Conservation (phyloP, 2,329 filamentous ascomycete genomes). For the Sporothrix brunneoviolacea region DNA sequence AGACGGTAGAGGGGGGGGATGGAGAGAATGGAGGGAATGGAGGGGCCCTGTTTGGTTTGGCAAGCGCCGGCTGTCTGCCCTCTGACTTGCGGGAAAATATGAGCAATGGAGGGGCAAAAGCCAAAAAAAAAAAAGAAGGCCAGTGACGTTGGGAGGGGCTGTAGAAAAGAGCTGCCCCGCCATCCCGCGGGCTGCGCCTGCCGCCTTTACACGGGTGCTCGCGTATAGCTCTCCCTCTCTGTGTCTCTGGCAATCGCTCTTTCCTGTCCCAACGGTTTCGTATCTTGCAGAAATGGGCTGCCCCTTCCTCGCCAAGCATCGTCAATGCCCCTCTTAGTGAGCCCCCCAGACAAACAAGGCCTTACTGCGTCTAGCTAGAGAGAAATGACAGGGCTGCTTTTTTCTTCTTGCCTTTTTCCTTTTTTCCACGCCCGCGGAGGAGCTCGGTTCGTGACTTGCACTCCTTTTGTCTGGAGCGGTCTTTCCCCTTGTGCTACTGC, state of each 20-base stretch:
- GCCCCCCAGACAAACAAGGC: no score
- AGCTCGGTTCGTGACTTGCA: no score
- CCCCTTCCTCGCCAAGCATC: background rate
- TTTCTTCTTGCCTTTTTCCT: background rate
- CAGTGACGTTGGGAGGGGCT: background rate
- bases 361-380: no score
- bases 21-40: no score
- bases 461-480: background rate
- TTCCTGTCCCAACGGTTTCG: background rate
- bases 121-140: background rate
- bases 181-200: background rate
- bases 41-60: no score
- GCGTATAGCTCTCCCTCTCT: background rate
- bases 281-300: background rate
- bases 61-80: no score
- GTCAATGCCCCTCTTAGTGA: background rate
- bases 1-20: no score
- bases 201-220: background rate
- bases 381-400: no score
- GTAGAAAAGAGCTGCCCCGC: conserved; percentile 2
- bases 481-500: no score
- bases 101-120: background rate
- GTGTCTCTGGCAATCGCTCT: background rate
- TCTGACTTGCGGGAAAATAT: conserved; percentile 4
- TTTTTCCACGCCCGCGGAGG: no score